These are phyloP conservation scores for Aphanomyces cochlioides DNA, from an alignment of 352 stramenopile species.

Conservation along the genomic window DNA sequence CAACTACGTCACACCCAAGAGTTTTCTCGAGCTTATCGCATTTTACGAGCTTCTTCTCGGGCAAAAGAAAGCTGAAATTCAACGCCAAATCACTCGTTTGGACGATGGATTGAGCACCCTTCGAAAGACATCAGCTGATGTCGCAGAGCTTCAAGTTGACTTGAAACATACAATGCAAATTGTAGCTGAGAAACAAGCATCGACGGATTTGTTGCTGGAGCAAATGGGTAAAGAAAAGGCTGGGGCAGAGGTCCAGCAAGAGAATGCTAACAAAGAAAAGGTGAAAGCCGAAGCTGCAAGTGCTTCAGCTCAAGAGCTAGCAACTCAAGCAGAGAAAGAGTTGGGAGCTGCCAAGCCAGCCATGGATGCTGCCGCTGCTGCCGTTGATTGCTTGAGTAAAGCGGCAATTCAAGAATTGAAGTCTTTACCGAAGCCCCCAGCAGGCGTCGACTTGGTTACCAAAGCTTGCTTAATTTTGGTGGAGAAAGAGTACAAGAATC, in stretches of 20 bases:
- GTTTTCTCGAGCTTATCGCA: slow-evolving; percentile 96
- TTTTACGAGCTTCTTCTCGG: slow-evolving; percentile 97
- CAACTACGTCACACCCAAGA: slow-evolving; percentile 99
- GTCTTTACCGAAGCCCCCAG: slow-evolving; percentile 92
- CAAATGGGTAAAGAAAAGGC: slow-evolving; percentile 93
- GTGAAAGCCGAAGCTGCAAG: slow-evolving; percentile 90
- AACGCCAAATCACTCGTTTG: slow-evolving; percentile 94
- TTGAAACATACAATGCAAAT: slow-evolving; percentile 94
- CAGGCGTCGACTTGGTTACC: slow-evolving; percentile 94
- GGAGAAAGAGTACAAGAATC: slow-evolving; percentile 97
- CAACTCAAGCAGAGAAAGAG: slow-evolving; percentile 93
- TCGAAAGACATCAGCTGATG: slow-evolving; percentile 94
- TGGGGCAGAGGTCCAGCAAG: slow-evolving; percentile 90
- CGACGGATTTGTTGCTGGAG: slow-evolving; percentile 91
- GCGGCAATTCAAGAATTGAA: slow-evolving; percentile 96
- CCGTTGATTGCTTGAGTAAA: slow-evolving; percentile 97
- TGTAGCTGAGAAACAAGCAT: slow-evolving; percentile 94
- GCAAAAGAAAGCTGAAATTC: slow-evolving; percentile 93
- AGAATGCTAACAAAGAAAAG: slow-evolving; percentile 94
- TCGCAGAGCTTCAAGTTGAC: slow-evolving; percentile 94
- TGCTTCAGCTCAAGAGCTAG: slow-evolving; percentile 88
- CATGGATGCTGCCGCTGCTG: slow-evolving; percentile 93
- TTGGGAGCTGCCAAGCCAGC: slow-evolving; percentile 93
- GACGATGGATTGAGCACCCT: slow-evolving; percentile 96
- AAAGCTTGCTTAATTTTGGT: slow-evolving; percentile 96